A percentile compares a stretch with the other conserved stretches of the same genome.
Conservation (phyloP, 73 alveolate genomes). For the Paramecium tetraurelia region DNA sequence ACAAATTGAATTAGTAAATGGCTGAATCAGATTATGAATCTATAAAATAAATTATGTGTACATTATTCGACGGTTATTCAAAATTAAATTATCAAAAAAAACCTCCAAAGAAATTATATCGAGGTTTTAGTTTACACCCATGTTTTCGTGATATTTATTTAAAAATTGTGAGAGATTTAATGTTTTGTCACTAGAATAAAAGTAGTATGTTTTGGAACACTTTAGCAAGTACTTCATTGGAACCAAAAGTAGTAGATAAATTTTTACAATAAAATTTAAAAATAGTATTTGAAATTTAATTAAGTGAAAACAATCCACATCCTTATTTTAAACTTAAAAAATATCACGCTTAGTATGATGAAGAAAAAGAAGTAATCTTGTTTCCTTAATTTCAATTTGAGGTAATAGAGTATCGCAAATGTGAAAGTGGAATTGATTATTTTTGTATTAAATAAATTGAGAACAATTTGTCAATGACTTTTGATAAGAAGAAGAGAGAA, state of each 20-base stretch:
- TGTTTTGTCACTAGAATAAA: background rate
- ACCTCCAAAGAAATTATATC: background rate
- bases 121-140: background rate
- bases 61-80: background rate
- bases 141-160: background rate
- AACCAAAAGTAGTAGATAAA: background rate
- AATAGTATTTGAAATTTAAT: background rate
- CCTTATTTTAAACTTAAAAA: background rate
- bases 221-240: background rate
- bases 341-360: background rate
- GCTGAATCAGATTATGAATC: background rate
- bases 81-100: background rate
- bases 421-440: background rate
- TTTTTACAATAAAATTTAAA: background rate
- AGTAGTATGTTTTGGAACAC: background rate
- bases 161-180: background rate
- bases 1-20: background rate
- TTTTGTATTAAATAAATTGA: background rate
- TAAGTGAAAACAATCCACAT: background rate
- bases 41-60: background rate
- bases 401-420: background rate
- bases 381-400: background rate
- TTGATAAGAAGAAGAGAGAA: background rate
- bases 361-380: background rate
- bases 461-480: background rate